Evolutionary conservation across 345 rosid genomes (phyloP).

Genomic region (Eucalyptus erythrocorys): DNA sequence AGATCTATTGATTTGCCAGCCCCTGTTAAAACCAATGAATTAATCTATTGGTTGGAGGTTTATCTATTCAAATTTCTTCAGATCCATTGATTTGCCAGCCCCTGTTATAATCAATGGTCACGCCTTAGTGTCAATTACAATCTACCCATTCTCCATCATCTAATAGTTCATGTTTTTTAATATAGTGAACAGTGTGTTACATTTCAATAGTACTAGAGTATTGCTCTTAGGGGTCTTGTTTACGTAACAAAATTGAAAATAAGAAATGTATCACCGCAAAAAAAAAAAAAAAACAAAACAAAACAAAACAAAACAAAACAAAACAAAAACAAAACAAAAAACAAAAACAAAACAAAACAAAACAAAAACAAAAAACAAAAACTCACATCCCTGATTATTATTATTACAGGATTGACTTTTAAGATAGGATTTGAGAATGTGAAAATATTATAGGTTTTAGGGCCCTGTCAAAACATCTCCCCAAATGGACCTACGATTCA

Average conservation of each 20-base stretch:
- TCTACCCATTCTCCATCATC: not conserved
- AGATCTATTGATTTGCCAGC: not conserved
- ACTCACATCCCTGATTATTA: not conserved
- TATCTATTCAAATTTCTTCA: not conserved
- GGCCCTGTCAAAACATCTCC: not conserved
- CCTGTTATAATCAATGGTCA: not conserved
- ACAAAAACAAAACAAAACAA: no score
- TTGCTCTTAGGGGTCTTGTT: not conserved
- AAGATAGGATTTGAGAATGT: not conserved
- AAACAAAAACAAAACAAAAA: no score
- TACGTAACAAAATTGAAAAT: not conserved
- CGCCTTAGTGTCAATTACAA: not conserved
- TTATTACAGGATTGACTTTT: not conserved
- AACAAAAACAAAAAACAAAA: no score
- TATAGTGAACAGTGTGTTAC: not conserved
- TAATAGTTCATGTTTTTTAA: not conserved
- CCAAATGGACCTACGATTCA: not conserved
- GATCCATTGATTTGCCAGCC: not conserved
- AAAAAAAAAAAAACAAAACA: not conserved
- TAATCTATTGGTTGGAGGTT: no score
- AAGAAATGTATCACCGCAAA: not conserved
- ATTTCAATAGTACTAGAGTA: not conserved
- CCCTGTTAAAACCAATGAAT: no score
- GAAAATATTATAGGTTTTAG: not conserved
- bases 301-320: no score